Evolutionary conservation across 192 early-diverging fungal genomes (phyloP), one percentile per base, ranked within the genome.

Genomic region (Dispira simplex): DNA sequence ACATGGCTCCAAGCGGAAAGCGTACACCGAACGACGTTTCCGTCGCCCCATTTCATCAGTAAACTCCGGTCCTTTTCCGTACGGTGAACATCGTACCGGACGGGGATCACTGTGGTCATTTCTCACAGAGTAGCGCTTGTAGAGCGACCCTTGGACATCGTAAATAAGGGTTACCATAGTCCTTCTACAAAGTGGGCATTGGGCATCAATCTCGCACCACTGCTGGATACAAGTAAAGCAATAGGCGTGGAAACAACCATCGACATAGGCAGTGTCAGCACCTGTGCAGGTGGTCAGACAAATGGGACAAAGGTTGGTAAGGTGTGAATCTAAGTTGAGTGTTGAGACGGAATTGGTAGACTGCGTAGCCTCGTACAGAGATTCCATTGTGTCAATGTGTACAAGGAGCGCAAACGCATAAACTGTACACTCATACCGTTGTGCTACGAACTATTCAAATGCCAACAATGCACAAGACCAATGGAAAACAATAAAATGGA

Each of bases 181-280:
- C 8, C 27, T 21, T 28, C 39, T 58, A 28, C 56, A 58, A 21
- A 58, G 56, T 39, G 56, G 56, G 14, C 56, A 58, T 0, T 39
- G 56, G 18, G 56, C 10, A 27, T 58, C 56, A n/a, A 32, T 10
- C 14, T 28, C 26, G 56, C 56, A 58, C 56, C 56, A 58, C 26
- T 58, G 56, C 27, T n/a, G 28, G 18, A 58, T 58, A 58, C 56
- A 58, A 18, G 56, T 10, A 58, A 58, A 39, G 14, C 56, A 58
- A 16, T 28, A 58, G 21, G n/a, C 27, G 14, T 58, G 56, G 56
- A 26, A 58, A 18, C 56, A 58, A 28, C 56, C 56, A 16, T 27
- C 21, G 39, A 58, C 39, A 28, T 32, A 58, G 10, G 56, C 56
- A 8, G 56, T 26, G 10, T 39, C 26, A 9, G 23, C 27, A 0